phyloP scores from a whole-genome alignment of 805 yeast species.

The Candida patagonica region DNA sequence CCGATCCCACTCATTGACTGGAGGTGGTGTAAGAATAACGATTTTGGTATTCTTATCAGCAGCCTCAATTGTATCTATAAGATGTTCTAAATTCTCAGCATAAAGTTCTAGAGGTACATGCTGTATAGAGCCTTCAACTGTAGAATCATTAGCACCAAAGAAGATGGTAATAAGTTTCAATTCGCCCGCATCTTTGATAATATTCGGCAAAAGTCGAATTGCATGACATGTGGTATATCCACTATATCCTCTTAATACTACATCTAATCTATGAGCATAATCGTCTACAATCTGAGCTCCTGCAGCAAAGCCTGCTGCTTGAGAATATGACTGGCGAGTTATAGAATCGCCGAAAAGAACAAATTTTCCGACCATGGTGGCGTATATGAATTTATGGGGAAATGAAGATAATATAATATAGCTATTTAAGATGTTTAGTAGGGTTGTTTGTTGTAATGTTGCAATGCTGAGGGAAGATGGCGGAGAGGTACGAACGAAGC shows the following conservation, averaged over 20 bases:
- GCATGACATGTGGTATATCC: constrained; percentile 77
- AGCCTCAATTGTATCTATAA: constrained; percentile 33
- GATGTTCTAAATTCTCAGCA: too few relatives aligned
- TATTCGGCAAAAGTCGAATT: constrained; percentile 45
- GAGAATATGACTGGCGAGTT: constrained; percentile 47
- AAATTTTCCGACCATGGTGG: too few relatives aligned
- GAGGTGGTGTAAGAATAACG: constrained; percentile 50
- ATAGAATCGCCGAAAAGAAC: constrained; percentile 56
- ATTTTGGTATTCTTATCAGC: constrained; percentile 40
- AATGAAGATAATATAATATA: too few relatives aligned
- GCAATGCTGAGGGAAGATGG: too few relatives aligned
- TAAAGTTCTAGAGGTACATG: constrained; percentile 45
- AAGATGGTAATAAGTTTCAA: constrained; percentile 44
- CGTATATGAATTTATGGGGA: too few relatives aligned
- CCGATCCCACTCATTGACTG: constrained; percentile 28
- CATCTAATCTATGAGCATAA: constrained; percentile 46
- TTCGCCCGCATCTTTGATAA: constrained; percentile 34
- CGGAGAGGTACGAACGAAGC: too few relatives aligned
- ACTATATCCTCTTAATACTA: constrained; percentile 63
- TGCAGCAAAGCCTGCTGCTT: constrained; percentile 47
- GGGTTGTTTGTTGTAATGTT: too few relatives aligned
- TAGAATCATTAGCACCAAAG: constrained; percentile 77
- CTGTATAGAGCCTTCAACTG: constrained; percentile 32
- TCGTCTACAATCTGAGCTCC: constrained; percentile 28
- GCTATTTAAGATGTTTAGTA: too few relatives aligned